Conservation (phyloP, 2,329 filamentous ascomycete species). For the Cladosporium sp. region DNA sequence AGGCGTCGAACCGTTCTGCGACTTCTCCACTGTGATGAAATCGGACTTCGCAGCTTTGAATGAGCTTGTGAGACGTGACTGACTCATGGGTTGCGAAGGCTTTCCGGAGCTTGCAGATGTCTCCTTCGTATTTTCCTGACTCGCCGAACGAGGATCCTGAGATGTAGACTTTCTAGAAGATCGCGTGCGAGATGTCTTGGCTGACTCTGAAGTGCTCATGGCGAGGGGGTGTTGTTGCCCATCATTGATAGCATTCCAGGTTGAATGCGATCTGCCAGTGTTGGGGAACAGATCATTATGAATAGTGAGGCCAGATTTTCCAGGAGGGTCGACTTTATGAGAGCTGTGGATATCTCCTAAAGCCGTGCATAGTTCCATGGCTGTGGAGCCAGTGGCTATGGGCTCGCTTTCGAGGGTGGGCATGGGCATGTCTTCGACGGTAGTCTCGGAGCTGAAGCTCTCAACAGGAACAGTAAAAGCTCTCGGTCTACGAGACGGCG, state of each 20-base stretch:
- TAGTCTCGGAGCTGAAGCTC: neutral
- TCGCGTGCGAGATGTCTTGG: neutral
- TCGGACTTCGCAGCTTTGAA: neutral
- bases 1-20: slow-evolving; percentile 20
- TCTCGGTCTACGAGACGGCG: slow-evolving; percentile 9
- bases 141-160: neutral
- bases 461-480: neutral
- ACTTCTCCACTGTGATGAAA: neutral
- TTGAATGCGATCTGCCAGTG: neutral
- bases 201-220: neutral
- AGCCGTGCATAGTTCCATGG: slow-evolving; percentile 3
- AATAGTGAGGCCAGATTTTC: too few species aligned
- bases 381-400: neutral
- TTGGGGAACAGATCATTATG: neutral
- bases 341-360: neutral
- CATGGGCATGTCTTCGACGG: neutral
- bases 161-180: neutral
- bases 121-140: neutral
- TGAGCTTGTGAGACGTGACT: neutral
- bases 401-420: neutral
- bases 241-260: neutral
- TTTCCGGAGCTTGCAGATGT: neutral
- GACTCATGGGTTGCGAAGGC: neutral
- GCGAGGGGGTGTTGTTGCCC: neutral
- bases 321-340: neutral